Conservation (phyloP, 106 monocot genomes). For the Ottelia alismoides region DNA sequence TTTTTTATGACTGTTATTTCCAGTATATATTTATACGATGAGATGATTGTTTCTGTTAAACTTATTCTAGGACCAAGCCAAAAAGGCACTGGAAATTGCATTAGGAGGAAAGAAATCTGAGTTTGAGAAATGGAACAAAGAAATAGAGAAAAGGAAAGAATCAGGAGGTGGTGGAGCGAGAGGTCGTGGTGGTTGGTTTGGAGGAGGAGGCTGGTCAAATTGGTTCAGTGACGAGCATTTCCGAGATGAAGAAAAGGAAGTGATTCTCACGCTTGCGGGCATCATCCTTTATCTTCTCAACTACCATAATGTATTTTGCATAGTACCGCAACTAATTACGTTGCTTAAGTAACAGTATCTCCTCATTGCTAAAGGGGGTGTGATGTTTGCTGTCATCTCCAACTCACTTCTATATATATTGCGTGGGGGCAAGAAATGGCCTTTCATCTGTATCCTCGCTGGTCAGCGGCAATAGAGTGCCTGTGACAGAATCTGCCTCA, state of each 20-base stretch:
- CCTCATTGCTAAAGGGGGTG: conserved; percentile 53
- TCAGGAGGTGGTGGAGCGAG: conserved; percentile 28
- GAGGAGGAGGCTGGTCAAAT: conserved; percentile 68
- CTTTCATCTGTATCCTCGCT: conserved; percentile 14
- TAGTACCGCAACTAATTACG: too few species aligned
- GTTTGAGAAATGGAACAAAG: conserved; percentile 86
- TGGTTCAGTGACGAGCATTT: conserved; percentile 63
- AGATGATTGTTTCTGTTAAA: too few species aligned
- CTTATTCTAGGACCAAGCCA: conserved; percentile 62
- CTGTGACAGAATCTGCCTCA: conserved; percentile 1
- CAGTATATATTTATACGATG: too few species aligned
- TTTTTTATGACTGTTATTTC: too few species aligned
- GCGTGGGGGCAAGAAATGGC: conserved; percentile 34
- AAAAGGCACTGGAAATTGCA: conserved; percentile 70
- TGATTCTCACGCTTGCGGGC: conserved; percentile 37
- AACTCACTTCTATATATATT: conserved; percentile 52
- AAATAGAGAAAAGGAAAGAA: conserved; percentile 64
- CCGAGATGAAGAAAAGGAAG: conserved; percentile 71
- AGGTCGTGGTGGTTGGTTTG: conserved; percentile 66
- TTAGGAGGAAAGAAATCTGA: conserved; percentile 62
- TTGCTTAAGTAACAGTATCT: conserved; percentile 39
- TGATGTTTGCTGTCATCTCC: conserved; percentile 57
- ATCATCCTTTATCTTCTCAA: conserved; percentile 13
- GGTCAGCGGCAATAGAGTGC: conserved; percentile 3
- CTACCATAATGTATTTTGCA: neutral